Evolutionary conservation across 2,329 filamentous ascomycete species (phyloP).

Genomic region (Cladosporium sp.): DNA sequence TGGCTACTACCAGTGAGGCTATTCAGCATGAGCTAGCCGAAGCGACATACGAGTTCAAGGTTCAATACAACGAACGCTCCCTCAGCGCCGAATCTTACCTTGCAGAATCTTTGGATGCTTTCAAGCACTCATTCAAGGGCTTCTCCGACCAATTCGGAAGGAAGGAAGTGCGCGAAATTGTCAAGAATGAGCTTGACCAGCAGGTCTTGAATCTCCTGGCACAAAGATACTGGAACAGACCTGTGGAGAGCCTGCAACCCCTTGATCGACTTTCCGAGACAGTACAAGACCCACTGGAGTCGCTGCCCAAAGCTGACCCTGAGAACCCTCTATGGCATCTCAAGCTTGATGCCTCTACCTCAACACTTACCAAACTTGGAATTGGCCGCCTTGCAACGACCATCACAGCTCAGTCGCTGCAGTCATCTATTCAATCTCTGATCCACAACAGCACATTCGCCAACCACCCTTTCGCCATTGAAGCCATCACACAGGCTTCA

Average conservation of each 20-base stretch:
- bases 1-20: slow-evolving; percentile 85
- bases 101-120: slow-evolving; percentile 89
- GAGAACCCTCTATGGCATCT: slow-evolving; percentile 89
- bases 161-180: slow-evolving; percentile 80
- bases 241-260: slow-evolving; percentile 76
- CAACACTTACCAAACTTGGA: slow-evolving; percentile 87
- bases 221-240: slow-evolving; percentile 96
- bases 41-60: slow-evolving; percentile 97
- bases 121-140: slow-evolving; percentile 97
- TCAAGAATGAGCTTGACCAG: slow-evolving; percentile 92
- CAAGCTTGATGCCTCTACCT: slow-evolving; percentile 89
- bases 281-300: slow-evolving; percentile 49
- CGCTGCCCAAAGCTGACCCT: slow-evolving; percentile 79
- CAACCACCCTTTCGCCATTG: slow-evolving; percentile 84
- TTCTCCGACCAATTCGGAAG: slow-evolving; percentile 89
- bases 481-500: slow-evolving; percentile 89
- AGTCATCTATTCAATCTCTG: slow-evolving; percentile 77
- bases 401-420: slow-evolving; percentile 84
- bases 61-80: slow-evolving; percentile 96
- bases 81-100: slow-evolving; percentile 95
- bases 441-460: slow-evolving; percentile 81
- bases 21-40: slow-evolving; percentile 95
- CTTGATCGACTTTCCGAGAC: slow-evolving; percentile 29
- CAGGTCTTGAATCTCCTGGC: slow-evolving; percentile 90
- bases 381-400: slow-evolving; percentile 90